A percentile compares a stretch with the other conserved stretches of the same genome.
phyloP scores from a whole-genome alignment of 1,284 basidiomycete genomes.

The Fereydounia khargensis region DNA sequence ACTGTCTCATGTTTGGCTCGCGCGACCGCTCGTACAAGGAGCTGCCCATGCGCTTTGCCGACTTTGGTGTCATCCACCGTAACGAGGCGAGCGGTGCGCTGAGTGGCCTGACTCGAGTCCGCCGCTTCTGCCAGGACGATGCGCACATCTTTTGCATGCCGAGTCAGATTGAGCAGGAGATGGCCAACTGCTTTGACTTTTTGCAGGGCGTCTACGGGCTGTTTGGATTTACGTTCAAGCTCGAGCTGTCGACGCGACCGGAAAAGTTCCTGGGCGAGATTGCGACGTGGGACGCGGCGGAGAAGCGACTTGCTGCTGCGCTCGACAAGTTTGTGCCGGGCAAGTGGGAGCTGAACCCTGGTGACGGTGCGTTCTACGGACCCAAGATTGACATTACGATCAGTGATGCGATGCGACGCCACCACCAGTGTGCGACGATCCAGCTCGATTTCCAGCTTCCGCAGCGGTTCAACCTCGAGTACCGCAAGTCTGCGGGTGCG shows the following conservation, averaged over 20 bases:
- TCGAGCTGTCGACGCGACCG: constrained; percentile 93
- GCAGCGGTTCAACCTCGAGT: constrained; percentile 93
- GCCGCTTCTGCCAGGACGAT: constrained; percentile 96
- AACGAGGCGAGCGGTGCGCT: constrained; percentile 96
- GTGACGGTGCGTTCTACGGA: constrained; percentile 77
- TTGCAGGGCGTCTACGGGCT: constrained; percentile 83
- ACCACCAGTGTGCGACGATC: constrained; percentile 93
- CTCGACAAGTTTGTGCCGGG: constrained; percentile 85
- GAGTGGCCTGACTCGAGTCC: constrained; percentile 87
- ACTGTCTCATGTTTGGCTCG: constrained; percentile 93
- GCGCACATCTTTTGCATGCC: constrained; percentile 96
- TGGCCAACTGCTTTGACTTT: constrained; percentile 86
- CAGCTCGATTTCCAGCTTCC: constrained; percentile 99
- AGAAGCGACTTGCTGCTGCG: constrained; percentile 81
- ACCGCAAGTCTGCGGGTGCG: constrained; percentile 64
- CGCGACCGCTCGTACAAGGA: constrained; percentile 93
- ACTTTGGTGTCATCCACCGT: constrained; percentile 95
- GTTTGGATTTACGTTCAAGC: constrained; percentile 96
- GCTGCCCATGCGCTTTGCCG: constrained; percentile 92
- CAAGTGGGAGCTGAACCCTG: constrained; percentile 90
- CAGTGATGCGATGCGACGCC: constrained; percentile 85
- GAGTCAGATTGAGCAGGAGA: constrained; percentile 85
- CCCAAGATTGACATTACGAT: constrained; percentile 93
- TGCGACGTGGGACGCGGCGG: constrained; percentile 85
- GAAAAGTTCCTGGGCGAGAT: constrained; percentile 89